These are phyloP conservation scores for Rostrohypoxylon terebratum DNA, from an alignment of 495 filamentous ascomycete species.

Conservation along the genomic window DNA sequence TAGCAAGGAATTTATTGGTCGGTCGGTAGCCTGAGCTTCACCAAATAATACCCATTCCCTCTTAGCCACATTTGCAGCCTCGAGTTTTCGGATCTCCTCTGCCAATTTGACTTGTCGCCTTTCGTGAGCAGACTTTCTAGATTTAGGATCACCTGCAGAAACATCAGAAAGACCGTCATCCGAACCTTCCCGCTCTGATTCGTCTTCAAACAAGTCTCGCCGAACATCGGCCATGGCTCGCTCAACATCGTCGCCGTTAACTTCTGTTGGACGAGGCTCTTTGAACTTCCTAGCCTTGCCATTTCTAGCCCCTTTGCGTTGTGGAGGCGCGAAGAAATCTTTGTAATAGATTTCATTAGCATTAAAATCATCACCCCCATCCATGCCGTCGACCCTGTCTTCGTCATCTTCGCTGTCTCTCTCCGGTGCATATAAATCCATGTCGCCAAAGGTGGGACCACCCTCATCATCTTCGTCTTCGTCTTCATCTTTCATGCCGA, in stretches of 20 bases:
- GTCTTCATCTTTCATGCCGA: slow-evolving; percentile 41
- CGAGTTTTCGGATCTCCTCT: slow-evolving; percentile 89
- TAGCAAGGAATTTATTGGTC: slow-evolving; percentile 90
- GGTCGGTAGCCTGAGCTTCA: slow-evolving; percentile 83
- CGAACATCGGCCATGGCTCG: slow-evolving; percentile 91
- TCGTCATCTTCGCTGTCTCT: slow-evolving; percentile 66
- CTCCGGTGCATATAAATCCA: slow-evolving; percentile 68
- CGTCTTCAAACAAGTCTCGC: slow-evolving; percentile 92
- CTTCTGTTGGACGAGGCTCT: slow-evolving; percentile 48
- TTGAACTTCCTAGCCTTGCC: slow-evolving; percentile 54
- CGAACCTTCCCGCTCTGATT: slow-evolving; percentile 67
- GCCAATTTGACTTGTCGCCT: slow-evolving; percentile 84
- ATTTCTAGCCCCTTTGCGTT: slow-evolving; percentile 70
- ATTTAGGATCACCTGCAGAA: slow-evolving; percentile 66
- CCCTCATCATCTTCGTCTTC: slow-evolving; percentile 74
- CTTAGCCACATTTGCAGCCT: slow-evolving; percentile 90
- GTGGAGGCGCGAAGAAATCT: slow-evolving; percentile 90
- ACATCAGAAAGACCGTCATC: slow-evolving; percentile 67
- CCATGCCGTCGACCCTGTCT: slow-evolving; percentile 65
- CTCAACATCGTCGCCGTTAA: slow-evolving; percentile 73
- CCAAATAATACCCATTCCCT: slow-evolving; percentile 90
- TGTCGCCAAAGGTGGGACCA: slow-evolving; percentile 81
- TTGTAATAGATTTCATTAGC: slow-evolving; percentile 88
- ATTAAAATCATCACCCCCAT: slow-evolving; percentile 65
- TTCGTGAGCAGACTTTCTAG: slow-evolving; percentile 80